Evolutionary conservation across 345 rosid species (phyloP), one percentile per base, ranked within the genome.

Genomic region (Populus davidiana): DNA sequence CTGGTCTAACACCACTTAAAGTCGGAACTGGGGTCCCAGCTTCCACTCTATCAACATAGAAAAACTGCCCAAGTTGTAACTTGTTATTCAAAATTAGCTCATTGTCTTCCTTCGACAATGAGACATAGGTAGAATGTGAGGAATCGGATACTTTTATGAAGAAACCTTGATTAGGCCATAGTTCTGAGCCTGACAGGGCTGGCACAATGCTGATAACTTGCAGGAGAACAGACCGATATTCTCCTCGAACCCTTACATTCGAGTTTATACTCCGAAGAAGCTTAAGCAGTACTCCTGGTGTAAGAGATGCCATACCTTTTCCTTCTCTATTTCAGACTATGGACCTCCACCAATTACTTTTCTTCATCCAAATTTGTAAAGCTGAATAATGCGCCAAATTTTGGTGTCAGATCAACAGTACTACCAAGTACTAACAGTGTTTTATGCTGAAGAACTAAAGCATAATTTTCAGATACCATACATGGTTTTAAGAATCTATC

Each of bases 131-230:
- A 5, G 99, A 92, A 79, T 95, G 99, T 10, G 97, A 92, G 14
- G 97, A 93, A 77, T 95, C 99, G 0, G 97, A 95, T 10, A 93
- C 92, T 88, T 95, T 92, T 74, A 95, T 81, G 82, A 93, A 95
- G 85, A 93, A 95, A 11, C 98, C 99, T 76, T 90, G 96, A 79
- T 95, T 93, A 1, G 99, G 99, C 94, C 97, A 95, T 71, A 93
- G 87, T 74, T 93, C 97, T 29, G 92, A 88, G 74, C 99, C 99
- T 6, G 91, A 73, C 78, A 95, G 86, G 47, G 97, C 99, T 67
- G 96, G 97, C 39, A 95, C 96, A 33, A 95, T 93, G 86, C 96
- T 89, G 84, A 93, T 91, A 9, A 95, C 97, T 79, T 95, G 99
- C 27, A 92, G 81, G 2, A 95, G 92, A 68, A 91, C 97, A 7